Percentiles rank a stretch among this genome's conserved stretches.
Conservation (phyloP, 2,329 filamentous ascomycete genomes). For the Pyricularia pennisetigena region DNA sequence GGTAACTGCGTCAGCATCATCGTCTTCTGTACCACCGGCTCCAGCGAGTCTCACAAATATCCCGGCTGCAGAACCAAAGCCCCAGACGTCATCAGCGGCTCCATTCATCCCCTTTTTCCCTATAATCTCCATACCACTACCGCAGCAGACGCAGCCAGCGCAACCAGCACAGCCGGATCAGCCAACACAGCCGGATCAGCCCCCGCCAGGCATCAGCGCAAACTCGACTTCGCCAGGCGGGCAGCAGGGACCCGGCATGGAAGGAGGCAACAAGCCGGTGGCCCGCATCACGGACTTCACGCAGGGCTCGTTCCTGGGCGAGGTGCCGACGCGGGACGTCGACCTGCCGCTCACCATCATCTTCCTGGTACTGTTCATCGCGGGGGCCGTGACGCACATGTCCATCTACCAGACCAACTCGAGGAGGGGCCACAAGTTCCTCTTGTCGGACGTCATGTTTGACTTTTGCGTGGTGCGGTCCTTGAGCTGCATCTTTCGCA, state of each 20-base stretch:
- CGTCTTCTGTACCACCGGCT: not conserved
- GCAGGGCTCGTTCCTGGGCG: slow-evolving; percentile 6
- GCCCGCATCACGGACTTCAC: slow-evolving; percentile 4
- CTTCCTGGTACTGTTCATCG: slow-evolving; percentile 15
- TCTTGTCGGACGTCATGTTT: slow-evolving; percentile 17
- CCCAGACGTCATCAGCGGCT: not conserved
- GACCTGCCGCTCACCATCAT: slow-evolving; percentile 15
- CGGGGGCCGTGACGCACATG: slow-evolving; percentile 15
- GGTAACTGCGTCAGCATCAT: not conserved
- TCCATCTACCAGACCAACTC: slow-evolving; percentile 17
- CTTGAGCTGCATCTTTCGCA: slow-evolving; percentile 23
- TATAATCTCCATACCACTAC: not conserved
- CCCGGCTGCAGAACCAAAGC: not conserved
- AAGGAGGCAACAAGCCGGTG: not conserved
- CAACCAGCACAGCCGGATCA: too few species aligned
- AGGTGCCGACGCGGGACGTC: slow-evolving; percentile 5
- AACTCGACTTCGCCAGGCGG: not conserved
- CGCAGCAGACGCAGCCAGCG: not conserved
- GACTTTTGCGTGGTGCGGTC: slow-evolving; percentile 26
- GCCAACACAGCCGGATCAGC: too few species aligned
- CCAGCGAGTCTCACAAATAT: too few species aligned
- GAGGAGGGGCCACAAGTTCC: slow-evolving; percentile 25
- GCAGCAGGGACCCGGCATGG: not conserved
- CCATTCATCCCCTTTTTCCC: not conserved
- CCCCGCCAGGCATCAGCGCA: not conserved